These are phyloP conservation scores for Erodium moschatum DNA, from an alignment of 441 rosid genomes.

Conservation along the genomic window DNA sequence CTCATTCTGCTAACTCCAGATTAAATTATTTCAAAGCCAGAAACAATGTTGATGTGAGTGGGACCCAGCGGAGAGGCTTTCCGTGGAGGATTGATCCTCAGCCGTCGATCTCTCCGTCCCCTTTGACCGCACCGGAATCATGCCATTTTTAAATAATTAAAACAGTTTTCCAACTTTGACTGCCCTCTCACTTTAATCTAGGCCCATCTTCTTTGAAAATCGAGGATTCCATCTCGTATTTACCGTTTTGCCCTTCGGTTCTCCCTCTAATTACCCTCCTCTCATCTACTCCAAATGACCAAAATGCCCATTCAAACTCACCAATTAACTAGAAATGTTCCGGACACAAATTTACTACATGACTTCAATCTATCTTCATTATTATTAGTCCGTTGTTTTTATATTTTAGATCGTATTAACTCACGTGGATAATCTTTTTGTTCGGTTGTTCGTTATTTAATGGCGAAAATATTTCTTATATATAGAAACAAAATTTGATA, in stretches of 20 bases:
- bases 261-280: neutral
- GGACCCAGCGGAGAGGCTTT: neutral
- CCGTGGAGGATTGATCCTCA: neutral
- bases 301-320: neutral
- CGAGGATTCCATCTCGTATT: constrained; percentile 17
- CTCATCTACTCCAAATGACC: neutral
- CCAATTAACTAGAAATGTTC: no score
- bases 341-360: no score
- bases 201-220: constrained; percentile 42
- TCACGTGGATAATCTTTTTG: no score
- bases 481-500: no score
- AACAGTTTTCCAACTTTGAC: constrained; percentile 47
- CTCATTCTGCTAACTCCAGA: neutral
- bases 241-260: constrained; percentile 21
- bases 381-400: no score
- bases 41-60: neutral
- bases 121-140: constrained; percentile 18
- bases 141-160: constrained; percentile 10
- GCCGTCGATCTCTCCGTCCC: neutral
- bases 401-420: no score
- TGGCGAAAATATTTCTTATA: no score
- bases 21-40: neutral
- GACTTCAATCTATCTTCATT: no score
- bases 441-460: no score
- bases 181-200: constrained; percentile 43